Conservation (phyloP, 1,284 basidiomycete species). For the Rhodotorula sp. region DNA sequence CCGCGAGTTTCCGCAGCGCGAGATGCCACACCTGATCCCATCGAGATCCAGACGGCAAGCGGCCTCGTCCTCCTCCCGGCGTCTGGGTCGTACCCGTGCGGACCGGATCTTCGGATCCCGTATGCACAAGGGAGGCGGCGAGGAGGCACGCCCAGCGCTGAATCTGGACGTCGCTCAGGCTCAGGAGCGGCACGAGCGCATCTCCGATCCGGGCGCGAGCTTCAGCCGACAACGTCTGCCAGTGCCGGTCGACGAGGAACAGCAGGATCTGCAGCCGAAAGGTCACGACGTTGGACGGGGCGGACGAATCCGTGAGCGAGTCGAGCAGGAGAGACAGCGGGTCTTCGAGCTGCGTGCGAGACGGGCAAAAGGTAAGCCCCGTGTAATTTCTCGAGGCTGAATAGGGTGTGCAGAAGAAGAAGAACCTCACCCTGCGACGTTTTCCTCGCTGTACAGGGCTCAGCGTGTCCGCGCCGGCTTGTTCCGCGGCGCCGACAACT, state of each 20-base stretch:
- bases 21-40: constrained; percentile 81
- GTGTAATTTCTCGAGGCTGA: background rate
- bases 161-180: constrained; percentile 52
- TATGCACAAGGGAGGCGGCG: constrained; percentile 54
- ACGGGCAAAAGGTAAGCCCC: too few relatives aligned
- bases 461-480: background rate
- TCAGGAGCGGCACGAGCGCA: constrained; percentile 61
- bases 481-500: background rate
- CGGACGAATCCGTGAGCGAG: constrained; percentile 52
- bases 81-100: background rate
- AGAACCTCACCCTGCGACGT: constrained; percentile 29
- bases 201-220: constrained; percentile 60
- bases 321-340: constrained; percentile 62
- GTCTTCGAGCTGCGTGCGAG: constrained; percentile 43
- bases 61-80: background rate
- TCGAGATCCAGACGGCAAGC: constrained; percentile 1
- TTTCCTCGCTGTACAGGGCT: constrained; percentile 28
- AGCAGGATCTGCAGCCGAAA: constrained; percentile 73
- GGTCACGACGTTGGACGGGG: constrained; percentile 45
- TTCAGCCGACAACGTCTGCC: constrained; percentile 60
- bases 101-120: background rate
- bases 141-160: constrained; percentile 11
- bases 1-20: constrained; percentile 68
- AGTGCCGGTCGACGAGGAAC: constrained; percentile 78
- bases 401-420: too few relatives aligned